Evolutionary conservation across 768 basidiomycete species (phyloP), one percentile per base, ranked within the genome.

Genomic region (Hericium erinaceus): DNA sequence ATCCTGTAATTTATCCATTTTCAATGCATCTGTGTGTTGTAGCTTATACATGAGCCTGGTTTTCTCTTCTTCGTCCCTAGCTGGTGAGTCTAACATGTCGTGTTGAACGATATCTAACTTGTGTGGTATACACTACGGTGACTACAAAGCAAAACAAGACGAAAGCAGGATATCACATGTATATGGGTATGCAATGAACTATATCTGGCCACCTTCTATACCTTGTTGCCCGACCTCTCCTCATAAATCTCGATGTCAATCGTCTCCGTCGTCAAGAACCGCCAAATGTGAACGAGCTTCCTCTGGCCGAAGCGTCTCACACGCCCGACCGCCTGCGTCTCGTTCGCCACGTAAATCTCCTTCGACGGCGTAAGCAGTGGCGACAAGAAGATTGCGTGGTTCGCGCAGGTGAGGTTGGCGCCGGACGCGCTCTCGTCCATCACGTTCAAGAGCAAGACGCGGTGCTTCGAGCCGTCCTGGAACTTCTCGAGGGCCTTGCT

Each of bases 361-460:
- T 89, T 83, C 18, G 84, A 81, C 10, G 81, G 80, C 0, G 92
- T 84, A 39, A 95, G 85, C 40, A 98, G 78, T 9, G 95, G 95
- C 10, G 92, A 94, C 56, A 98, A 76, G 78, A 98, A 98, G 68
- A 97, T 87, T 39, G 92, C 94, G 67, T 95, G 92, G 71, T 94
- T 98, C 18, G 95, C 95, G 39, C 82, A 84, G 3, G 94, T 97
- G 67, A 98, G 73, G 69, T 98, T 98, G 62, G 89, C 89, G 48
- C 92, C 92, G 58, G 89, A 90, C n/a, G 92, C 90, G 60, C 90
- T 93, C 71, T 95, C 92, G 70, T 95, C 92, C 83, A 90, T 93
- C 61, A 95, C 89, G 64, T 92, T 92, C 60, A 98, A 74, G 55
- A 98, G 76, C 49, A 98, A 76, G 15, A 94, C 92, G 37, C 85